Conservation (phyloP, 805 yeast genomes). For the Ogataea methylovora region DNA sequence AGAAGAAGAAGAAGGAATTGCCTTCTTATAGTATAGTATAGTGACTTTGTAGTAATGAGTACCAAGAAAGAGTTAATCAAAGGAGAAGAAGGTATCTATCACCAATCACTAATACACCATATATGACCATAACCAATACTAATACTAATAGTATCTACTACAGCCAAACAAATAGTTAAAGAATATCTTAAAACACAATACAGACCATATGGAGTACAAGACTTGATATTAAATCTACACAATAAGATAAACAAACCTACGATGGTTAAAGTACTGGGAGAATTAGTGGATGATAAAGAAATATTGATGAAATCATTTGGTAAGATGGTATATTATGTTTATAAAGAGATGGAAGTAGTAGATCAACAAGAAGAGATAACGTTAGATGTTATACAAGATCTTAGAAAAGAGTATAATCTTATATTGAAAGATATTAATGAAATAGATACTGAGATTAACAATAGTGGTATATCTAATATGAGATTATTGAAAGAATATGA, state of each 20-base stretch:
- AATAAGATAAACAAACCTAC: slow-evolving; percentile 28
- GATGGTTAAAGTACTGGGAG: slow-evolving; percentile 29
- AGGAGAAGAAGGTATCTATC: too few species aligned
- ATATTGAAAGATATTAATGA: slow-evolving; percentile 2
- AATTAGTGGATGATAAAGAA: slow-evolving; percentile 24
- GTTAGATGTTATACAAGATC: slow-evolving; percentile 2
- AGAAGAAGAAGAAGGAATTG: too few species aligned
- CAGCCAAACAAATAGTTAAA: slow-evolving; percentile 27
- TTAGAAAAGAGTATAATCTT: too few species aligned
- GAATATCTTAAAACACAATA: slow-evolving; percentile 35
- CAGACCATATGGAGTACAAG: slow-evolving; percentile 41
- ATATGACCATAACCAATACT: neutral
- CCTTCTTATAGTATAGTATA: too few species aligned
- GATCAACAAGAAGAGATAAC: slow-evolving; percentile 4
- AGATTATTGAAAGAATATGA: too few species aligned
- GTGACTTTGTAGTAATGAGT: too few species aligned
- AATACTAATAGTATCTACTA: too few species aligned
- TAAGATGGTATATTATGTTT: slow-evolving; percentile 34
- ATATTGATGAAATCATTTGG: slow-evolving; percentile 35
- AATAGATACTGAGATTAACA: slow-evolving; percentile 1
- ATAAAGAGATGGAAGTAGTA: slow-evolving; percentile 21
- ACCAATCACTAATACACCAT: neutral
- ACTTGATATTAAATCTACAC: slow-evolving; percentile 37
- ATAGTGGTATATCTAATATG: slow-evolving; percentile 1
- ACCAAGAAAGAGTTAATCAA: neutral